Percentiles rank a stretch among this genome's conserved stretches.
Evolutionary conservation across 23 red algal species (phyloP).

Genomic region (Agarophyton chilense): DNA sequence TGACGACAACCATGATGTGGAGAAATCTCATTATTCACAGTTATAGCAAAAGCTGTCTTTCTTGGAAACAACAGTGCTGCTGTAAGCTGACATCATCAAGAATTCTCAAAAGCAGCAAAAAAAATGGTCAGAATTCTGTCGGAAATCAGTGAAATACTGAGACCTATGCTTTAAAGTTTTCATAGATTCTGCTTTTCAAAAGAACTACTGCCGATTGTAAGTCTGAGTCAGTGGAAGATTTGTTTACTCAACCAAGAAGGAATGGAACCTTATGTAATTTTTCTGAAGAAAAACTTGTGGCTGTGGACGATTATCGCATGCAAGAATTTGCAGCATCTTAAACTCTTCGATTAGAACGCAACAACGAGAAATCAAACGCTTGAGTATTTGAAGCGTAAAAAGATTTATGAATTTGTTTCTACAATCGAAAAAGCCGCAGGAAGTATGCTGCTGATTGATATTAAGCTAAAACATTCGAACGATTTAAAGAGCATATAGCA

Average conservation of each 20-base stretch:
- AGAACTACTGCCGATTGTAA: too few species aligned
- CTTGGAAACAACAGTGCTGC: too few species aligned
- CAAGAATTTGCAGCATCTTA: conserved; percentile 15
- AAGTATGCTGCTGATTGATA: conserved; percentile 1
- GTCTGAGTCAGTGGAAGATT: too few species aligned
- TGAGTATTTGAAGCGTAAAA: background rate
- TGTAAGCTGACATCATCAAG: too few species aligned
- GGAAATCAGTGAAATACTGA: too few species aligned
- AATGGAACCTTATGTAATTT: too few species aligned
- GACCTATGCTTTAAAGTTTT: too few species aligned
- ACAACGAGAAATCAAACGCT: conserved; percentile 19
- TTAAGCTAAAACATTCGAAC: background rate
- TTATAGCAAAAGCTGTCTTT: too few species aligned
- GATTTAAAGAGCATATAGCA: conserved; percentile 25
- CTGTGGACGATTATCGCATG: conserved; percentile 17
- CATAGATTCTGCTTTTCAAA: too few species aligned
- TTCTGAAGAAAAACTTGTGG: conserved; percentile 13
- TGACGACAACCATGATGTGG: background rate
- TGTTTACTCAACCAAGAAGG: too few species aligned
- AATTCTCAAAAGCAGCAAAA: too few species aligned
- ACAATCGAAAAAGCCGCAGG: conserved; percentile 30
- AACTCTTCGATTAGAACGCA: conserved; percentile 3
- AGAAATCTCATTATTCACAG: background rate
- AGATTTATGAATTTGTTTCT: conserved; percentile 29
- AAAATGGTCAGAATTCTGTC: too few species aligned